phyloP scores from a whole-genome alignment of 2,329 filamentous ascomycete species.

The Aspergillus spinulosporus region DNA sequence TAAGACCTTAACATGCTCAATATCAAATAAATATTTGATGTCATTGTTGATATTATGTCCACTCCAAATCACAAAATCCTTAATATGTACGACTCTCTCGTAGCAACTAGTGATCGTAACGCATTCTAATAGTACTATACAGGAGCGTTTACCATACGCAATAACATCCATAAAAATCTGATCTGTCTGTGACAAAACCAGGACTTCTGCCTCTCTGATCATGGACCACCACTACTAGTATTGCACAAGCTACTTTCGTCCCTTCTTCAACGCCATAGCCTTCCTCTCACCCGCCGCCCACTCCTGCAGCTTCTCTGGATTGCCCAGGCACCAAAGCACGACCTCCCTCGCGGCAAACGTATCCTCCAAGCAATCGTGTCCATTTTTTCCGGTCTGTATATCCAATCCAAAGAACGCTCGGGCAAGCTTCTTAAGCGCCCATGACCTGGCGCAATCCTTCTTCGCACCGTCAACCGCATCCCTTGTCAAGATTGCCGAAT shows the following conservation, averaged over 20 bases:
- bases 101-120: too few species aligned
- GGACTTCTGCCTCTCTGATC: too few species aligned
- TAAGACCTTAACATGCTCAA: too few species aligned
- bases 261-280: neutral
- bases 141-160: too few species aligned
- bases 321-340: neutral
- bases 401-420: neutral
- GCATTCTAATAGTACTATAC: too few species aligned
- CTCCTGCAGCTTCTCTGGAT: neutral
- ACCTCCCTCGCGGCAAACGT: slow-evolving; percentile 1
- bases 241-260: neutral
- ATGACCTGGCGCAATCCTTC: neutral
- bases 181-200: too few species aligned
- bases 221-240: too few species aligned
- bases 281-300: neutral
- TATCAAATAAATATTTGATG: too few species aligned
- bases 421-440: neutral
- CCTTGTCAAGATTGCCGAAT: neutral
- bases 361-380: slow-evolving; percentile 7
- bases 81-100: too few species aligned
- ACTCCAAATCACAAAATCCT: too few species aligned
- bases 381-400: neutral
- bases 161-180: too few species aligned
- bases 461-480: neutral
- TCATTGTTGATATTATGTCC: too few species aligned